phyloP scores from a whole-genome alignment of 2,329 filamentous ascomycete genomes.

The Chaetomiaceae sp. region DNA sequence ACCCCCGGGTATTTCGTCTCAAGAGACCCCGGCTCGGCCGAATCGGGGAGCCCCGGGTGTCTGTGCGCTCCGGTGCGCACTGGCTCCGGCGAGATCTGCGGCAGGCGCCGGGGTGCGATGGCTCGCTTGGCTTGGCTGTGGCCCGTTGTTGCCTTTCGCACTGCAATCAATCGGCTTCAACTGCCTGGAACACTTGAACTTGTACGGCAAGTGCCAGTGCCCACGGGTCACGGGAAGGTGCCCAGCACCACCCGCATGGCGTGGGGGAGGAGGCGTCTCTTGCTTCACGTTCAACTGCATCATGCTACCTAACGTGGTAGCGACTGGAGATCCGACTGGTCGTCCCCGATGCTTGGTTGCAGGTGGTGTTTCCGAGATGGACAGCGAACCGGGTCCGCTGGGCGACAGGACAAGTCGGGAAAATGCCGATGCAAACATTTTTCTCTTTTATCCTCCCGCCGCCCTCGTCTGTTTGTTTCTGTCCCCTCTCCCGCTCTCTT shows the following conservation, averaged over 20 bases:
- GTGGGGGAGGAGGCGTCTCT: not conserved
- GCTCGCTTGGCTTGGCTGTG: not conserved
- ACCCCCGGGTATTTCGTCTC: constrained; percentile 1
- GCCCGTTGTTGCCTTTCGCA: too few relatives aligned
- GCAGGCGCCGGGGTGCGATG: not conserved
- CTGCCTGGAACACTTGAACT: too few relatives aligned
- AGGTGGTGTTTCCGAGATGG: not conserved
- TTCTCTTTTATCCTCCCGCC: constrained; percentile 14
- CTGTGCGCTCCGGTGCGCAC: constrained; percentile 17
- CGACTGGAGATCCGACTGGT: not conserved
- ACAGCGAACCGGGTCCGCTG: not conserved
- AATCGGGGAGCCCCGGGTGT: not conserved
- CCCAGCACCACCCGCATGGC: not conserved
- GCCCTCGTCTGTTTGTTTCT: constrained; percentile 20
- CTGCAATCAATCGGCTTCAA: too few relatives aligned
- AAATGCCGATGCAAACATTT: constrained; percentile 9
- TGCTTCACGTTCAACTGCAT: not conserved
- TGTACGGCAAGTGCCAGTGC: too few relatives aligned
- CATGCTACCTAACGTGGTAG: not conserved
- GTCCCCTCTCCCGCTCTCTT: constrained; percentile 16
- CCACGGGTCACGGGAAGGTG: too few relatives aligned
- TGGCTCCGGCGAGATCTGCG: constrained; percentile 18
- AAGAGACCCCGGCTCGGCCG: not conserved
- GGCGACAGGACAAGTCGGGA: not conserved
- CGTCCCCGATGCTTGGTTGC: not conserved